Evolutionary conservation across 306 rosid genomes (phyloP), one percentile per base, ranked within the genome.

Genomic region (Dryas drummondii): DNA sequence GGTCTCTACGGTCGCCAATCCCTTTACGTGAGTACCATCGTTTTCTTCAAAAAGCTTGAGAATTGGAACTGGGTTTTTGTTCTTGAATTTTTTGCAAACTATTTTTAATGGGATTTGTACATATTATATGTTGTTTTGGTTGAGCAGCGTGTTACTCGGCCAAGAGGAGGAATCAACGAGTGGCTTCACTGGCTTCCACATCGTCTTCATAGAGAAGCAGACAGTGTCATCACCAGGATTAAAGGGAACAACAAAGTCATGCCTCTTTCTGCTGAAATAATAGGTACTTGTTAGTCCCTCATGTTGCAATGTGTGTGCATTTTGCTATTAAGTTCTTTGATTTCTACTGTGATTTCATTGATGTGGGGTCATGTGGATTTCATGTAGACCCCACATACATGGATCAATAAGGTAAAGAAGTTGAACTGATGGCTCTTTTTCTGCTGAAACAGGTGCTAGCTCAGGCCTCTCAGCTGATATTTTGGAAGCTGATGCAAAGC

Each of bases 101-200:
- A 6, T 16, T 6, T 56, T 44, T 54, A 1, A 61, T 37, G 37
- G 37, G 37, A 32, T 32, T 32, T 32, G 37, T 2, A 32, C 37
- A 32, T 32, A 32, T 32, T 1, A 32, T 32, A 1, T 32, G 37
- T 41, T 0, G 73, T 59, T 73, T 64, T 42, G 56, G 12, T 62
- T 58, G 16, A 14, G 76, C 78, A 92, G 99, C 91, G 96, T 41
- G 97, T 94, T 49, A 82, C 85, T 78, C 86, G 99, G 82, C 97
- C 99, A 1, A 85, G 82, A 68, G 96, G 93, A 76, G 96, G 97
- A 79, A 84, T 92, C 68, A 92, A 88, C 66, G 77, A 82, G 60
- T 90, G 91, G 97, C 83, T 94, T 82, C 88, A 82, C 41, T 89
- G 97, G 97, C 91, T 94, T 84, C 99, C 97, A 9, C 86, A 92